Evolutionary conservation across 2,329 filamentous ascomycete species (phyloP), one percentile per base, ranked within the genome.

Genomic region (Grosmannia penicillata): DNA sequence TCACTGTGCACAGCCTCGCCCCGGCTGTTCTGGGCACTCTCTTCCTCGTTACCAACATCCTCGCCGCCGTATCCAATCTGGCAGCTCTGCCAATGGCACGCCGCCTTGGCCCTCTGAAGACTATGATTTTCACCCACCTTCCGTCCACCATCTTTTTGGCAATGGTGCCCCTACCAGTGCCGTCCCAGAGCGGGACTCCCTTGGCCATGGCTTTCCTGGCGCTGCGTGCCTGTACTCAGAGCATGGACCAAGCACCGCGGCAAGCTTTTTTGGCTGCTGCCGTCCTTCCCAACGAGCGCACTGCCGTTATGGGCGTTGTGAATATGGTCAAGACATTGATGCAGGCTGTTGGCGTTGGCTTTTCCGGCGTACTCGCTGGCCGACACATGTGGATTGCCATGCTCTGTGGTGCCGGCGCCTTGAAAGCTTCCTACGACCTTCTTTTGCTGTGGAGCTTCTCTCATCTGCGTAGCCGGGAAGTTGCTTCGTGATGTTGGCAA

Each of bases 121-220:
- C 78, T 2, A 84, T 84, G 79, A 77, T 81, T 8, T 80, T 82
- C 49, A 82, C 78, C 0, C 78, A 84, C 47, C 60, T 84, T 1
- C 80, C 80, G 0, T 81, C 77, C 0, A 64, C 78, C 8, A 56
- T 83, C 21, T 77, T 75, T 46, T 65, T 83, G 2, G 61, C 70
- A 13, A 55, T 83, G 17, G 72, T 84, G 18, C 48, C 50, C 3
- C 17, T 49, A 3, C 37, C 42, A 7, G 34, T 36, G 25, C 21
- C n/a, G 37, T 41, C 4, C 22, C 15, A 11, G 22, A 23, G 17
- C 9, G 41, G 43, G 36, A 41, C 43, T 18, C 32, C 27, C 10
- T 30, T 45, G 23, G 40, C 42, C 32, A 39, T 82, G 33, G 53
- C 63, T 0, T 70, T 84, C 40, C 60, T 83, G 10, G 54, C 78